A percentile compares a stretch with the other conserved stretches of the same genome.
Evolutionary conservation across 2,329 filamentous ascomycete genomes (phyloP).

Genomic region (Xylaria sp.): DNA sequence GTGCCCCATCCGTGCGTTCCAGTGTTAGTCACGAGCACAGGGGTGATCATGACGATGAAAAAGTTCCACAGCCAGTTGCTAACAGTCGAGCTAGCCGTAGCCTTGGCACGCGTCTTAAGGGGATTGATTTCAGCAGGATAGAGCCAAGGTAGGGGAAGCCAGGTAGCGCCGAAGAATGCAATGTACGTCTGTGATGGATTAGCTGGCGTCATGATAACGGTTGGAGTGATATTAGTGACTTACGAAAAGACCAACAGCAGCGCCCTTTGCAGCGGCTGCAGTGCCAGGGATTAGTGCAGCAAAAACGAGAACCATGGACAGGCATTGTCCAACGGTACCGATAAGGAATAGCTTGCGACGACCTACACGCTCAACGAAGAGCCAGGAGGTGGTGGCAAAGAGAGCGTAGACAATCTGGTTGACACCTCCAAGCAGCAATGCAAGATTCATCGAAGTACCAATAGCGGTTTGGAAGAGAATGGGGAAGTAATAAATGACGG

Average conservation of each 20-base stretch:
- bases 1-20: conserved; percentile 58
- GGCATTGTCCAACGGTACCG: conserved; percentile 59
- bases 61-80: conserved; percentile 62
- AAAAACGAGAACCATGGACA: conserved; percentile 70
- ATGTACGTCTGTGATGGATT: conserved; percentile 63
- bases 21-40: conserved; percentile 68
- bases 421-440: conserved; percentile 57
- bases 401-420: conserved; percentile 50
- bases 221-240: conserved; percentile 9
- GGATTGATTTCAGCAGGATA: conserved; percentile 66
- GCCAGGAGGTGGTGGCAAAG: conserved; percentile 51
- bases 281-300: conserved; percentile 72
- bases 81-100: conserved; percentile 63
- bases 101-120: conserved; percentile 58
- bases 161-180: conserved; percentile 73
- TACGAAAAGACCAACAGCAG: conserved; percentile 71
- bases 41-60: conserved; percentile 70
- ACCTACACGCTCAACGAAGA: conserved; percentile 60
- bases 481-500: conserved; percentile 69
- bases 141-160: conserved; percentile 71
- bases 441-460: conserved; percentile 55
- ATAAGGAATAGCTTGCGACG: conserved; percentile 59
- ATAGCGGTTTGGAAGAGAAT: conserved; percentile 63
- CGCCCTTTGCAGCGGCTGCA: conserved; percentile 70
- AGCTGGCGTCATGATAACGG: background rate